Conservation (phyloP, 805 yeast genomes). For the Lipomyces starkeyi region DNA sequence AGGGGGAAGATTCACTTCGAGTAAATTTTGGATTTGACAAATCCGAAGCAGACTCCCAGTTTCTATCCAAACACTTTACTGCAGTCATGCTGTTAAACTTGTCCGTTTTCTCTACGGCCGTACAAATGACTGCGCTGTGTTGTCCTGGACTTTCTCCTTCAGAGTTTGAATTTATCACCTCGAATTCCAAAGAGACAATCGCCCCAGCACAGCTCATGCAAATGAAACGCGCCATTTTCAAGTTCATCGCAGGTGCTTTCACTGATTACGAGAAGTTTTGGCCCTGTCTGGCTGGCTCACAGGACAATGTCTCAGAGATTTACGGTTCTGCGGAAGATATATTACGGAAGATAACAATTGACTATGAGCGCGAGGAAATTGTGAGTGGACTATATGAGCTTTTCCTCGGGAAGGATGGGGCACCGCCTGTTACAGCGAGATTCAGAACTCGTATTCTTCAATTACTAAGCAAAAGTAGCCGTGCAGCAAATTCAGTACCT, state of each 20-base stretch:
- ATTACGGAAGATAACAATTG: slow-evolving; percentile 57
- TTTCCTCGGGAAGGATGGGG: slow-evolving; percentile 56
- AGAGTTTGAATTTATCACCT: slow-evolving; percentile 68
- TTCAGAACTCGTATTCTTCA: slow-evolving; percentile 49
- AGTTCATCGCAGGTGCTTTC: slow-evolving; percentile 54
- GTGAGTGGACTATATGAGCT: slow-evolving; percentile 55
- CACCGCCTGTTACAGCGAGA: slow-evolving; percentile 61
- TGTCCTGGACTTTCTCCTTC: slow-evolving; percentile 68
- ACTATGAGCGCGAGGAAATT: slow-evolving; percentile 57
- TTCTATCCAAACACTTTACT: slow-evolving; percentile 56
- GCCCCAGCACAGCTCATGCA: slow-evolving; percentile 54
- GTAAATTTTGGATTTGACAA: slow-evolving; percentile 49
- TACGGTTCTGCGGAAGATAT: slow-evolving; percentile 60
- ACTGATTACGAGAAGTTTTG: slow-evolving; percentile 50
- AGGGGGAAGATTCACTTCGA: slow-evolving; percentile 50
- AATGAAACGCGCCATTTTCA: slow-evolving; percentile 52
- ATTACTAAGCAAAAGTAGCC: slow-evolving; percentile 58
- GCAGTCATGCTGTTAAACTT: slow-evolving; percentile 66
- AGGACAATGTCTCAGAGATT: slow-evolving; percentile 62
- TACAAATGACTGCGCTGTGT: slow-evolving; percentile 32
- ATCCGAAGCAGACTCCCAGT: slow-evolving; percentile 51
- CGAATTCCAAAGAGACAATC: slow-evolving; percentile 68
- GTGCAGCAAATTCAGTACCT: slow-evolving; percentile 55
- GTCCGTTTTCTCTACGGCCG: slow-evolving; percentile 36
- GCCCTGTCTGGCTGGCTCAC: slow-evolving; percentile 66